Evolutionary conservation across 768 basidiomycete species (phyloP).

Genomic region (Kondoa malvinella): DNA sequence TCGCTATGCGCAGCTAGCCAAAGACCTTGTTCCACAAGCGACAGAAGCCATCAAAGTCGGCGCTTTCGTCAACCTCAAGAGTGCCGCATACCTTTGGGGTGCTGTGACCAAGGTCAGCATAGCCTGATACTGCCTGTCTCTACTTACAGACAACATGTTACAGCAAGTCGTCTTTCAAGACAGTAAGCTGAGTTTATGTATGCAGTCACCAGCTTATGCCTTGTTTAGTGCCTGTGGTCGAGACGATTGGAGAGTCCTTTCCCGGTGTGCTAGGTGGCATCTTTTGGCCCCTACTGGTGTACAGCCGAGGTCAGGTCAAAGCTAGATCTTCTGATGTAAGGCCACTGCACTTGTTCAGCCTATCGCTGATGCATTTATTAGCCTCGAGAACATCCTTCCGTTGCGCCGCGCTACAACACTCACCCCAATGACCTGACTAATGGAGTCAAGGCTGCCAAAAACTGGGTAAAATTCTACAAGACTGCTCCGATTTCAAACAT

Average conservation of each 20-base stretch:
- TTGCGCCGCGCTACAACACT: neutral
- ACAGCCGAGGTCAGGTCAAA: neutral
- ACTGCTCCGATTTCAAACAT: neutral
- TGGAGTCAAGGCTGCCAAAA: neutral
- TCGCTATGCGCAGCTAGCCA: neutral
- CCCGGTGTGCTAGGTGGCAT: neutral
- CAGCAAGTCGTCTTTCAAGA: neutral
- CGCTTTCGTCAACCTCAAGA: neutral
- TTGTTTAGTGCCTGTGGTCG: neutral
- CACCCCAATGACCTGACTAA: neutral
- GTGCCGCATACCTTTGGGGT: neutral
- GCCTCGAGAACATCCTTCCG: neutral
- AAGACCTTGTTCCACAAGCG: neutral
- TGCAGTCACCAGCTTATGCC: neutral
- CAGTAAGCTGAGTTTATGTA: neutral
- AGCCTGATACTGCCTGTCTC: no score
- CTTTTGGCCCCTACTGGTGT: neutral
- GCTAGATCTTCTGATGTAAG: neutral
- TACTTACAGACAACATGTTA: no score
- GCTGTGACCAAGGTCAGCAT: no score
- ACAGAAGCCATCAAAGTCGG: neutral
- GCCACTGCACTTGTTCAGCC: neutral
- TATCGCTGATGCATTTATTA: neutral
- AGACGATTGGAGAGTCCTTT: neutral
- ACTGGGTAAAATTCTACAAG: neutral